A percentile compares a stretch with the other conserved stretches of the same genome.
These are phyloP conservation scores for Leishmania gerbilli DNA, from an alignment of 208 protist genomes.

Conservation along the genomic window DNA sequence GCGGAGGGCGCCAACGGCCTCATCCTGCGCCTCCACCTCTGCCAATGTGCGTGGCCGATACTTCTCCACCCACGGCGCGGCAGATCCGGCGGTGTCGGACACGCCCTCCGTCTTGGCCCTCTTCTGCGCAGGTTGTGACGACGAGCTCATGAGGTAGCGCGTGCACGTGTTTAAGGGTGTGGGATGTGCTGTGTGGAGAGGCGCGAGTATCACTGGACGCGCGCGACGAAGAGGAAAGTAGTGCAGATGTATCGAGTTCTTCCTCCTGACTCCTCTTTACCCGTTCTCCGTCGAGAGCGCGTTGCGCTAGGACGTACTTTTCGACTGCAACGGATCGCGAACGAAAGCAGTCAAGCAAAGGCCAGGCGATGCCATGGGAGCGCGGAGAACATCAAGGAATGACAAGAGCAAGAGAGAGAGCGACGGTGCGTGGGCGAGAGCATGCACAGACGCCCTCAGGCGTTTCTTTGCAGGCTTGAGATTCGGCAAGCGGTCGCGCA, in stretches of 20 bases:
- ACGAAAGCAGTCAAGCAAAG: neutral
- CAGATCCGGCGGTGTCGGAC: slow-evolving; percentile 10
- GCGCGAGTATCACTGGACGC: neutral
- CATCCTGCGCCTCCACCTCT: slow-evolving; percentile 96
- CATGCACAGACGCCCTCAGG: neutral
- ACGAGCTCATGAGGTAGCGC: slow-evolving; percentile 9
- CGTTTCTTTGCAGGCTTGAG: neutral
- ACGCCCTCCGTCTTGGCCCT: slow-evolving; percentile 28
- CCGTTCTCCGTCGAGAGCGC: neutral
- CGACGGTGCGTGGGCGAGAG: neutral
- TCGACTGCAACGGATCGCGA: neutral
- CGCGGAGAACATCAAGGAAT: neutral
- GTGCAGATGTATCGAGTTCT: neutral
- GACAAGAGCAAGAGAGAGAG: neutral
- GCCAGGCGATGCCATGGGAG: neutral
- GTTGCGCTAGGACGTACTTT: neutral
- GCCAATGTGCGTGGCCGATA: slow-evolving; percentile 94
- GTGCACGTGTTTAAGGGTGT: neutral
- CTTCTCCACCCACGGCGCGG: slow-evolving; percentile 91
- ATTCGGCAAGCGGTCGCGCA: neutral
- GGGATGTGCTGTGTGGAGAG: neutral
- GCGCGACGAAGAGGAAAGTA: neutral
- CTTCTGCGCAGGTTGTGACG: slow-evolving; percentile 28
- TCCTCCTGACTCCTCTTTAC: neutral
- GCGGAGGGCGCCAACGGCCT: slow-evolving; percentile 93